phyloP scores from a whole-genome alignment of 768 basidiomycete genomes.

The Tylopilus intermedius region DNA sequence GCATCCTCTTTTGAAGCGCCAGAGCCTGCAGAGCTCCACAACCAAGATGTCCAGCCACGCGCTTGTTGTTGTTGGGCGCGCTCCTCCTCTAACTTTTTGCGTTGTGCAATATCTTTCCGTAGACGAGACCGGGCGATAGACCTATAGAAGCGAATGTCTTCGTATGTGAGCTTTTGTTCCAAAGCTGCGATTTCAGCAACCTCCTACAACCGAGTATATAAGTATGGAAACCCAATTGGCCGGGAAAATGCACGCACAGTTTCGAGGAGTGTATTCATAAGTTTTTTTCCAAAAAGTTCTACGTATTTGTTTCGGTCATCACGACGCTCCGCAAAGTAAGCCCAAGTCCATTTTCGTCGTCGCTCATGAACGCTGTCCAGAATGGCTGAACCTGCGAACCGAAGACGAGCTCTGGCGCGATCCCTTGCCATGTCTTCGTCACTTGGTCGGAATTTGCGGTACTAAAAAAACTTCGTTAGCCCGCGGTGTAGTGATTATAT shows the following conservation, averaged over 20 bases:
- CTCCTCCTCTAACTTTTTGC: slow-evolving; percentile 63
- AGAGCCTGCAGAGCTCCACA: slow-evolving; percentile 64
- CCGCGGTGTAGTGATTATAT: background rate
- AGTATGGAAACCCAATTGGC: background rate
- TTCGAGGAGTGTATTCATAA: slow-evolving; percentile 47
- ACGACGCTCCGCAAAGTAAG: slow-evolving; percentile 79
- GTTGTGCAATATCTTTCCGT: slow-evolving; percentile 74
- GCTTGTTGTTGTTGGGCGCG: slow-evolving; percentile 52
- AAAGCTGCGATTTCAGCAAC: slow-evolving; percentile 50
- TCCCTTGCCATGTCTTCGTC: slow-evolving; percentile 57
- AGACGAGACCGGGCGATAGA: slow-evolving; percentile 88
- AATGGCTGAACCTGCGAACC: slow-evolving; percentile 78
- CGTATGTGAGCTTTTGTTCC: slow-evolving; percentile 83
- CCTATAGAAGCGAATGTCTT: slow-evolving; percentile 95
- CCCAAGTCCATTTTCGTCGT: slow-evolving; percentile 86
- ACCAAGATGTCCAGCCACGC: slow-evolving; percentile 68
- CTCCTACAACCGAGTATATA: slow-evolving; percentile 39
- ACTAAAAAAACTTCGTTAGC: slow-evolving; percentile 36
- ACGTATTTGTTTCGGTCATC: slow-evolving; percentile 86
- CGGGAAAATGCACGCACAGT: slow-evolving; percentile 40
- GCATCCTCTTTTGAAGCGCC: slow-evolving; percentile 44
- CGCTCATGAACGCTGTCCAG: slow-evolving; percentile 78
- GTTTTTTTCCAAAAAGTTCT: slow-evolving; percentile 74
- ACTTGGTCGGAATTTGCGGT: slow-evolving; percentile 73
- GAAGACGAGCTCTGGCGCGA: slow-evolving; percentile 61